These are phyloP conservation scores for Fusarium graminum DNA, from an alignment of 2,329 filamentous ascomycete genomes.

Conservation along the genomic window DNA sequence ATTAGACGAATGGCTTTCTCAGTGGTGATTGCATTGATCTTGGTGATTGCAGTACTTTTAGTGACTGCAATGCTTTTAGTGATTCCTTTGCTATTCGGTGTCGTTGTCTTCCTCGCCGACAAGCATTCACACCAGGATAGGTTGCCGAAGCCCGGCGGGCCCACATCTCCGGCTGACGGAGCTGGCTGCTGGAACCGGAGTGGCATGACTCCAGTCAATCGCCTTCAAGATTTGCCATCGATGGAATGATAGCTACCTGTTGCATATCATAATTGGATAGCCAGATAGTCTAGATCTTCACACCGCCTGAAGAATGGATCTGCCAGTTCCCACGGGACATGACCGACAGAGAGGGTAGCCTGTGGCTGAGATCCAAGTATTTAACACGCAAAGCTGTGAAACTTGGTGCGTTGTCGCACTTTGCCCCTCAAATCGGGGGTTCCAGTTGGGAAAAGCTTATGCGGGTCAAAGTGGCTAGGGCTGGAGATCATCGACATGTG, in stretches of 20 bases:
- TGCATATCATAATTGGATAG: constrained; percentile 5
- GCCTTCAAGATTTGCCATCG: constrained; percentile 19
- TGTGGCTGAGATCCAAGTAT: constrained; percentile 9
- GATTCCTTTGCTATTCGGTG: not conserved
- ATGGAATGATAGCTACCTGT: constrained; percentile 14
- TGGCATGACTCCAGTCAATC: constrained; percentile 33
- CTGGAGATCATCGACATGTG: constrained; percentile 51
- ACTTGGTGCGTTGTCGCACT: not conserved
- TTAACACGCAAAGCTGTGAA: not conserved
- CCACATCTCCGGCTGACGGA: constrained; percentile 21
- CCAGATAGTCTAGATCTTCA: constrained; percentile 24
- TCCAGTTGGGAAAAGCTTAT: constrained; percentile 41
- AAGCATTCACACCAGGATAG: constrained; percentile 9
- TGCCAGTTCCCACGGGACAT: constrained; percentile 33
- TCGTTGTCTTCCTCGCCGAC: constrained; percentile 5
- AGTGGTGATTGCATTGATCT: constrained; percentile 5
- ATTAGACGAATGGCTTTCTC: constrained; percentile 28
- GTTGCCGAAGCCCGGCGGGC: constrained; percentile 28
- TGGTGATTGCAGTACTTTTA: not conserved
- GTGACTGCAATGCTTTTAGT: not conserved
- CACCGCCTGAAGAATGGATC: constrained; percentile 45
- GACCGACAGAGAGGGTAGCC: constrained; percentile 10
- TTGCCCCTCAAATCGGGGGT: constrained; percentile 34
- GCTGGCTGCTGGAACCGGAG: constrained; percentile 14
- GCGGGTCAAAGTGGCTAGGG: constrained; percentile 44